Percentiles rank a stretch among this genome's conserved stretches.
Evolutionary conservation across 2,329 filamentous ascomycete genomes (phyloP).

Genomic region (Leptodontidium sp.): DNA sequence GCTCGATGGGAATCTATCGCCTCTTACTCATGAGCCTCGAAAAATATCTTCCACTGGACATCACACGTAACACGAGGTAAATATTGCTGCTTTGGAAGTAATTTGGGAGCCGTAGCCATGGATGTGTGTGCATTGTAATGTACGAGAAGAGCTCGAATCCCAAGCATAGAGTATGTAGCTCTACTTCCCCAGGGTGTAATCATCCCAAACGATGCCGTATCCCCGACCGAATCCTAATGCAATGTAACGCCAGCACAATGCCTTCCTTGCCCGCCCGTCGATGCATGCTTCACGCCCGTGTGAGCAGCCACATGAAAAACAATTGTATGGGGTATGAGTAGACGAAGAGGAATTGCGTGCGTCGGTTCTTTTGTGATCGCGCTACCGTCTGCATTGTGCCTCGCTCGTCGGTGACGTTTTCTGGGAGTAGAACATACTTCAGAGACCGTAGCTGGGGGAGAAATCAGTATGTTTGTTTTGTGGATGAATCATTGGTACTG

Average conservation of each 20-base stretch:
- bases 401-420: slow-evolving; percentile 71
- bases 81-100: too few relatives aligned
- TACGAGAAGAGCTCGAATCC: background rate
- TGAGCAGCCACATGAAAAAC: slow-evolving; percentile 89
- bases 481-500: too few relatives aligned
- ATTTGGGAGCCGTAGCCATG: background rate
- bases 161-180: too few relatives aligned
- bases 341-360: slow-evolving; percentile 91
- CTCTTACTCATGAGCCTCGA: background rate
- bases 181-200: too few relatives aligned
- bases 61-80: too few relatives aligned
- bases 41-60: background rate
- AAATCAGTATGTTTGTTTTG: slow-evolving; percentile 28
- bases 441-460: slow-evolving; percentile 80
- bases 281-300: slow-evolving; percentile 35
- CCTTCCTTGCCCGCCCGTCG: slow-evolving; percentile 21
- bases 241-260: slow-evolving; percentile 38
- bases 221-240: background rate
- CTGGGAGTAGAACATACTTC: slow-evolving; percentile 93
- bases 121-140: background rate
- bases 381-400: slow-evolving; percentile 75
- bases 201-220: background rate
- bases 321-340: slow-evolving; percentile 96
- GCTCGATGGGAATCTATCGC: background rate
- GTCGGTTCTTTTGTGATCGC: slow-evolving; percentile 83